Conservation (phyloP, 148 eudicot species). For the Rhododendron molle region DNA sequence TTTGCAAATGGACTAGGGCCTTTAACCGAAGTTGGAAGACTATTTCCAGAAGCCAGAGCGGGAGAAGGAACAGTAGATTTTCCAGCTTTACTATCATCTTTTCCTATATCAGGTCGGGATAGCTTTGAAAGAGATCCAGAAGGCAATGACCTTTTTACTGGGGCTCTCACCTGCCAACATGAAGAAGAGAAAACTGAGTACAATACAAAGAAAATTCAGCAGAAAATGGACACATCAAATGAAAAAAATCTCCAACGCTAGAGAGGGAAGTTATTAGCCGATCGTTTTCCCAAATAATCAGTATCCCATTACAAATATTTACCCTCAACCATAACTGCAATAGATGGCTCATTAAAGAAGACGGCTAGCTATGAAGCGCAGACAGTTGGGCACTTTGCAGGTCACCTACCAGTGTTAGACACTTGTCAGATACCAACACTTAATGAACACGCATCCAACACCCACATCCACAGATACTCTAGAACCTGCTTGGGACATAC, state of each 20-base stretch:
- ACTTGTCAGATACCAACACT: background rate
- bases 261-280: slow-evolving; percentile 1
- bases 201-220: background rate
- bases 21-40: slow-evolving; percentile 35
- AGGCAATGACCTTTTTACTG: slow-evolving; percentile 47
- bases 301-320: background rate
- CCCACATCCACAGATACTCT: background rate
- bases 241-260: background rate
- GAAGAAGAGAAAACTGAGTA: background rate
- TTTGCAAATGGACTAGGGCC: slow-evolving; percentile 34
- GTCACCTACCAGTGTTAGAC: background rate
- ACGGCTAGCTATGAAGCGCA: background rate
- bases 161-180: slow-evolving; percentile 38
- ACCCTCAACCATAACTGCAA: background rate
- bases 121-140: slow-evolving; percentile 60
- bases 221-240: background rate
- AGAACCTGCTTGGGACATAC: background rate
- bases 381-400: background rate
- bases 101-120: slow-evolving; percentile 53
- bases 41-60: slow-evolving; percentile 39
- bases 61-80: slow-evolving; percentile 43
- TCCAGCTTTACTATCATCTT: slow-evolving; percentile 61
- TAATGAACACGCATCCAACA: background rate
- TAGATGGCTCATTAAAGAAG: background rate
- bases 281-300: background rate